A percentile compares a stretch with the other conserved stretches of the same genome.
Evolutionary conservation across 805 yeast species (phyloP).

Genomic region (Candida oleophila): DNA sequence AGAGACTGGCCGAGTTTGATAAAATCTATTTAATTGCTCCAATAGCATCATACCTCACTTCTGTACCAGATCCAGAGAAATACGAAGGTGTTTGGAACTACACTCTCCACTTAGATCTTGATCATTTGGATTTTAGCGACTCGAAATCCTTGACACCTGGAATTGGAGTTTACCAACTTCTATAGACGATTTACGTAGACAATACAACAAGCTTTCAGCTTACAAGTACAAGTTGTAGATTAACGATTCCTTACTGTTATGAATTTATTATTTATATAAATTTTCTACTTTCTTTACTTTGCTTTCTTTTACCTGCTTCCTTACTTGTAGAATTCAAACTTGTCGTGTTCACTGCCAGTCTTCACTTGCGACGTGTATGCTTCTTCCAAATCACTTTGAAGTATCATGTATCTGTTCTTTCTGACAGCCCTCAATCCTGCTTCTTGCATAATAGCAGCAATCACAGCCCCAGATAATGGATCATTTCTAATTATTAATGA

Average conservation of each 20-base stretch:
- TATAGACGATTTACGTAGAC: conserved; percentile 8
- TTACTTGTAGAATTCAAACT: conserved; percentile 93
- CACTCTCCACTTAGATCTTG: conserved; percentile 62
- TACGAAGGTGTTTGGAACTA: conserved; percentile 29
- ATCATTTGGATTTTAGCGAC: conserved; percentile 61
- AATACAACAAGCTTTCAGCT: background rate
- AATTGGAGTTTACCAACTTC: conserved; percentile 50
- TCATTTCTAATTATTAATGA: conserved; percentile 93
- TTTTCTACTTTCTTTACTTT: background rate
- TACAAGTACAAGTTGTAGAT: background rate
- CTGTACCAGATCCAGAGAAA: conserved; percentile 12
- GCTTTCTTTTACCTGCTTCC: background rate
- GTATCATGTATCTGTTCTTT: conserved; percentile 93
- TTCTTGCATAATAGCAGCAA: conserved; percentile 99
- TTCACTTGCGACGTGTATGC: conserved; percentile 97
- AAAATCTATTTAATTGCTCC: conserved; percentile 38
- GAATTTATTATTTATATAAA: conserved; percentile 1
- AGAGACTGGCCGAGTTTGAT: background rate
- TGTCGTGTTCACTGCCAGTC: conserved; percentile 91
- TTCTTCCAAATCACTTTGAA: conserved; percentile 95
- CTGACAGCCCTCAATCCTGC: conserved; percentile 99
- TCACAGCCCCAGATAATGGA: conserved; percentile 90
- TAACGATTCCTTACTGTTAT: background rate
- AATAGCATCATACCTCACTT: conserved; percentile 28
- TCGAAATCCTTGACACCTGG: conserved; percentile 59